Percentiles rank a stretch among this genome's conserved stretches.
Conservation (phyloP, 495 filamentous ascomycete genomes). For the Penicillium mononematosum region DNA sequence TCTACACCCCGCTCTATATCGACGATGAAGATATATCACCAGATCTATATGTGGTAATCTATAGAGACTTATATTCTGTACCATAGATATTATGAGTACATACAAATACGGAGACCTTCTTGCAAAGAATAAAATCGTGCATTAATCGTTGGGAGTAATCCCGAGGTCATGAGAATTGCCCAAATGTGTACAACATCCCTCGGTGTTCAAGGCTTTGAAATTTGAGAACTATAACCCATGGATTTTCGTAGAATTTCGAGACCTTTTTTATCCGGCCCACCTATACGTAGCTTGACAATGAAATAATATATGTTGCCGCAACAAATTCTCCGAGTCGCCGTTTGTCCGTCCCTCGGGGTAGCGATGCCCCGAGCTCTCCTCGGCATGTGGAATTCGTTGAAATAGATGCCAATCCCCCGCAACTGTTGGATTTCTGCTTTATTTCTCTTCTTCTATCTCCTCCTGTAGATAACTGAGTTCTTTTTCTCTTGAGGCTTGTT, state of each 20-base stretch:
- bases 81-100: neutral
- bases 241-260: neutral
- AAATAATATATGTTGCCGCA: neutral
- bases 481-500: neutral
- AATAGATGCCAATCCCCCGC: conserved; percentile 16
- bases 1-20: neutral
- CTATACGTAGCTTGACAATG: neutral
- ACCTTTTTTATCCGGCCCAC: neutral
- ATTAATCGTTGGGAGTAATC: neutral
- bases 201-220: neutral
- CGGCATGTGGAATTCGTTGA: conserved; percentile 12
- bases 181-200: neutral
- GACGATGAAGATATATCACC: neutral
- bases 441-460: conserved; percentile 11
- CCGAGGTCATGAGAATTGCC: neutral
- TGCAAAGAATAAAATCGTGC: neutral
- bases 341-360: conserved; percentile 28
- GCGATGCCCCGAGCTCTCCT: conserved; percentile 37
- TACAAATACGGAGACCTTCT: neutral
- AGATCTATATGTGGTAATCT: neutral
- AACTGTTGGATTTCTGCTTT: conserved; percentile 2
- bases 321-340: conserved; percentile 5
- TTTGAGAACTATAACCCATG: neutral
- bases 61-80: neutral
- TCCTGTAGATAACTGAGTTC: neutral